Conservation (phyloP, 2,329 filamentous ascomycete species). For the Penicillium corylophilum region DNA sequence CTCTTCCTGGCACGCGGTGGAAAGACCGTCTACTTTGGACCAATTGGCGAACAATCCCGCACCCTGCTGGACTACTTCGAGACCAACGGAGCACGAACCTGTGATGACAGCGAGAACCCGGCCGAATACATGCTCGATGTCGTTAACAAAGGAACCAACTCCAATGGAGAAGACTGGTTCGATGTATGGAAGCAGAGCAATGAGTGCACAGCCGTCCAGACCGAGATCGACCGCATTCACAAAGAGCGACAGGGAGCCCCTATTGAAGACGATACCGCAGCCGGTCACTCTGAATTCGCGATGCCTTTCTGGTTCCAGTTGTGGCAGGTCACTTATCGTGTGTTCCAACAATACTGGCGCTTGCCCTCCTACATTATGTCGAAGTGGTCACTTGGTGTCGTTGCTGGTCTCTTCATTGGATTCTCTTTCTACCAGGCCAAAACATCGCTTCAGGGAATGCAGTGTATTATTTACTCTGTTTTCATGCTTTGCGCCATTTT, state of each 20-base stretch:
- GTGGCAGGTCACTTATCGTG: slow-evolving; percentile 64
- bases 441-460: slow-evolving; percentile 71
- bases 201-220: slow-evolving; percentile 54
- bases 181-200: slow-evolving; percentile 59
- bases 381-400: slow-evolving; percentile 67
- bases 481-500: slow-evolving; percentile 81
- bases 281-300: slow-evolving; percentile 70
- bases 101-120: slow-evolving; percentile 63
- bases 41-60: slow-evolving; percentile 59
- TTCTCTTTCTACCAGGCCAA: slow-evolving; percentile 74
- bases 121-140: slow-evolving; percentile 69
- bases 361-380: slow-evolving; percentile 82
- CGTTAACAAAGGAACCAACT: slow-evolving; percentile 47
- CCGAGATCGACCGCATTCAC: slow-evolving; percentile 59
- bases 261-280: slow-evolving; percentile 35
- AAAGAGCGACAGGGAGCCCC: slow-evolving; percentile 40
- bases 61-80: slow-evolving; percentile 65
- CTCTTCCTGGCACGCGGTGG: slow-evolving; percentile 64
- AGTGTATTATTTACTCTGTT: slow-evolving; percentile 81
- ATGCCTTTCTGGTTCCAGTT: slow-evolving; percentile 68
- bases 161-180: slow-evolving; percentile 56
- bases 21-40: slow-evolving; percentile 66
- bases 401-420: slow-evolving; percentile 69
- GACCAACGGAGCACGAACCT: slow-evolving; percentile 57
- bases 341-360: slow-evolving; percentile 89